phyloP scores from a whole-genome alignment of 208 protist species.

The Trypanosoma vivax region DNA sequence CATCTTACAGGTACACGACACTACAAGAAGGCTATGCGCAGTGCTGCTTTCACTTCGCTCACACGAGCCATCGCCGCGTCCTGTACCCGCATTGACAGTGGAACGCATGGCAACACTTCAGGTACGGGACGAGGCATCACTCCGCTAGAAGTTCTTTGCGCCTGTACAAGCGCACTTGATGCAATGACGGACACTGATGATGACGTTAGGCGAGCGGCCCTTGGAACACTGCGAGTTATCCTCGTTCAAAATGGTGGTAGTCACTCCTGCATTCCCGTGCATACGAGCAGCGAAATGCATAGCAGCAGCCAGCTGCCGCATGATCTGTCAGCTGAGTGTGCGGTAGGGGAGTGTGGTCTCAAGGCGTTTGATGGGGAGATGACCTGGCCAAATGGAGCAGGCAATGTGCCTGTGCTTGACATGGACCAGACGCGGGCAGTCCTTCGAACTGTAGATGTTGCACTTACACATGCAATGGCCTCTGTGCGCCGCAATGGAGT shows the following conservation, averaged over 20 bases:
- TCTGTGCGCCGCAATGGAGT: constrained; percentile 47
- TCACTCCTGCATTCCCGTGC: too few species aligned
- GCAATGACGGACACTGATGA: constrained; percentile 71
- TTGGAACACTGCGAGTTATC: constrained; percentile 30
- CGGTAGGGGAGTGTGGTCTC: background rate
- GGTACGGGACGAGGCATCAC: constrained; percentile 14
- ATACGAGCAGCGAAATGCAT: too few species aligned
- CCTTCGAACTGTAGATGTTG: constrained; percentile 47
- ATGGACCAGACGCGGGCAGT: constrained; percentile 32
- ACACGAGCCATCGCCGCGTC: constrained; percentile 11
- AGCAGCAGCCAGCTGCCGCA: too few species aligned
- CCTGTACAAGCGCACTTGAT: constrained; percentile 54
- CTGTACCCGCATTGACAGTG: background rate
- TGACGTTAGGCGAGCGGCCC: constrained; percentile 45
- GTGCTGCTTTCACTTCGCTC: constrained; percentile 49
- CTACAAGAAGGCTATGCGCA: constrained; percentile 57
- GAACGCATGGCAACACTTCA: background rate
- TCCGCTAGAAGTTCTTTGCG: constrained; percentile 43
- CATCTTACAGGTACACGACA: constrained; percentile 43
- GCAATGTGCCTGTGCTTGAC: constrained; percentile 9
- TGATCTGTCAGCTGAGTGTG: too few species aligned
- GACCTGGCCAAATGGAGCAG: background rate
- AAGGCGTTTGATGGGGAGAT: background rate
- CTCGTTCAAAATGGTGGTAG: constrained; percentile 6
- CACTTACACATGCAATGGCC: constrained; percentile 63